phyloP scores from a whole-genome alignment of 23 red algal species.

The Cyanidioschyzon merolae region DNA sequence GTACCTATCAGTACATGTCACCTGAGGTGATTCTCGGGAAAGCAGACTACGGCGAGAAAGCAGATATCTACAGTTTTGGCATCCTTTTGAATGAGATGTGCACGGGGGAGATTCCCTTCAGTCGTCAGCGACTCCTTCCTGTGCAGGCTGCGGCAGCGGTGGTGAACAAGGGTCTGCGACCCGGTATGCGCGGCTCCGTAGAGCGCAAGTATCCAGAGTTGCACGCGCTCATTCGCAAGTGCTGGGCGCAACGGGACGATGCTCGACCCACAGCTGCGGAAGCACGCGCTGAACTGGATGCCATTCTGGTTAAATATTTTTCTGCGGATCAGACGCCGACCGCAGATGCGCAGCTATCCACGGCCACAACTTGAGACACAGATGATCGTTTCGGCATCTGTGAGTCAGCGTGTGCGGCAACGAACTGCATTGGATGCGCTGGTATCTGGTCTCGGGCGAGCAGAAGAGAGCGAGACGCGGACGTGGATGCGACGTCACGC shows the following conservation, averaged over 20 bases:
- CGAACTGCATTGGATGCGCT: too few species aligned
- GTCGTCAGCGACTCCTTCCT: constrained; percentile 54
- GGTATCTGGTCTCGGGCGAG: too few species aligned
- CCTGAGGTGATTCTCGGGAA: constrained; percentile 85
- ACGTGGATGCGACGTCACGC: too few species aligned
- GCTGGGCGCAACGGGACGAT: neutral
- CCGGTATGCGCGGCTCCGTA: constrained; percentile 20
- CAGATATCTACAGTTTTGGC: constrained; percentile 84
- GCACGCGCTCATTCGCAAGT: constrained; percentile 16
- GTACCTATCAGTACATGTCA: constrained; percentile 82
- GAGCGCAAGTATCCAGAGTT: constrained; percentile 18
- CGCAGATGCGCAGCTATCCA: too few species aligned
- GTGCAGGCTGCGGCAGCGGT: constrained; percentile 76
- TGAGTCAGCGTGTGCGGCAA: too few species aligned
- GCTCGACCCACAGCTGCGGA: neutral
- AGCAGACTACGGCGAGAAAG: constrained; percentile 69
- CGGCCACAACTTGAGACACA: too few species aligned
- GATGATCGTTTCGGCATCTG: too few species aligned
- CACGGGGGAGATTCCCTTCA: constrained; percentile 69
- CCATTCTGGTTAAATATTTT: constrained; percentile 6
- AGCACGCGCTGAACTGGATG: neutral
- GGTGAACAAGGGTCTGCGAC: constrained; percentile 71
- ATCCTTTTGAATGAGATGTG: constrained; percentile 94
- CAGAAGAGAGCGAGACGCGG: too few species aligned
- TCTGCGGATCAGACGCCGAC: neutral